Percentiles rank a stretch among this genome's conserved stretches.
Evolutionary conservation across 495 filamentous ascomycete species (phyloP).

Genomic region (Neurospora sp.): DNA sequence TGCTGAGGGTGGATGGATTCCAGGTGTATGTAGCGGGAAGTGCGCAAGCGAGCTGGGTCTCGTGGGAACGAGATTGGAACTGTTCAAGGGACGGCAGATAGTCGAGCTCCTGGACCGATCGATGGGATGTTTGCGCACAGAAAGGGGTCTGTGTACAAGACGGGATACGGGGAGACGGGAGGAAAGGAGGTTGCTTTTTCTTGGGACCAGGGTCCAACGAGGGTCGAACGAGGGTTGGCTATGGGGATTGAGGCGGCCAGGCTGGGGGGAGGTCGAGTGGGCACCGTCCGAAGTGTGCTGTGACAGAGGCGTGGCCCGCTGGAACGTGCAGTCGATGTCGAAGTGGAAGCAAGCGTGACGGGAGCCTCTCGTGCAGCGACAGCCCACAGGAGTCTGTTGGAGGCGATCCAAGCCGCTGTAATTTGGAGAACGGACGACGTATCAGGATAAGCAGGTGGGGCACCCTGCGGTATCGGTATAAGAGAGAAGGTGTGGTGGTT

Average conservation of each 20-base stretch:
- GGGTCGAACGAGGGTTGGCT: constrained; percentile 3
- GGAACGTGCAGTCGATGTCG: not conserved
- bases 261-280: not conserved
- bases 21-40: not conserved
- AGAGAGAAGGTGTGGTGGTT: not conserved
- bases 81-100: not conserved
- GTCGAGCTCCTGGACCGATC: not conserved
- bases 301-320: not conserved
- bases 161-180: not conserved
- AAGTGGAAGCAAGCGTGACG: not conserved
- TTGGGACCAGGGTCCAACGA: constrained; percentile 6
- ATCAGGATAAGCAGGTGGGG: not conserved
- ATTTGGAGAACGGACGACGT: not conserved
- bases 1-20: not conserved
- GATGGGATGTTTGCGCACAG: not conserved
- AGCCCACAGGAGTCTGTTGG: not conserved
- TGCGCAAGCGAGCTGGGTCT: not conserved
- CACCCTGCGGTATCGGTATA: not conserved
- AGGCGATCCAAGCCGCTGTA: not conserved
- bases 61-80: not conserved
- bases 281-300: not conserved
- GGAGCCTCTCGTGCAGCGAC: not conserved
- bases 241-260: not conserved
- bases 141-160: not conserved
- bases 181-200: constrained; percentile 11